A percentile compares a stretch with the other conserved stretches of the same genome.
phyloP scores from a whole-genome alignment of 2,329 filamentous ascomycete genomes.

The Colletotrichum falcatum region DNA sequence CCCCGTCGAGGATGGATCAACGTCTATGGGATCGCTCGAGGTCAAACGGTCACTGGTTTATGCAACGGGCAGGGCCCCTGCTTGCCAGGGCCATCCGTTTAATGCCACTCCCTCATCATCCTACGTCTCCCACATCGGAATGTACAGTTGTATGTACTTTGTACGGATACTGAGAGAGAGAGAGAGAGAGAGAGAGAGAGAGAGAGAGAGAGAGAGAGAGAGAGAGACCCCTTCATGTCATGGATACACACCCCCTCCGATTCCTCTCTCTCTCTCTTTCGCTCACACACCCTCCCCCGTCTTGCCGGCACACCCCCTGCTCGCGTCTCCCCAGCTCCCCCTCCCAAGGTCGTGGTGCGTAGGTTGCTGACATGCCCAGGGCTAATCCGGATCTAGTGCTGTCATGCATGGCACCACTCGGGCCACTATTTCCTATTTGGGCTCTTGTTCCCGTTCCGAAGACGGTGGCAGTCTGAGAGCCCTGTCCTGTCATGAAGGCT shows the following conservation, averaged over 20 bases:
- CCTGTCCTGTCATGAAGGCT: conserved; percentile 48
- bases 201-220: too few species aligned
- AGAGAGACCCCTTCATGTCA: conserved; percentile 38
- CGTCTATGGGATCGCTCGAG: conserved; percentile 52
- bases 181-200: too few species aligned
- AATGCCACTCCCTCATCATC: conserved; percentile 16
- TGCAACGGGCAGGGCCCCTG: conserved; percentile 40
- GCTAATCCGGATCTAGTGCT: conserved; percentile 40
- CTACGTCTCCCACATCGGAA: conserved; percentile 28
- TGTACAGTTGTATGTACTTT: conserved; percentile 12
- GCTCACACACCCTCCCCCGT: background rate
- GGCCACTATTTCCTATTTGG: conserved; percentile 46
- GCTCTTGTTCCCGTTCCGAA: conserved; percentile 46
- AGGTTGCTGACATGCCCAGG: conserved; percentile 20
- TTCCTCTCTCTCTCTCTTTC: background rate
- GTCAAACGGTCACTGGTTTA: conserved; percentile 54
- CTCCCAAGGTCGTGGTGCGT: conserved; percentile 39
- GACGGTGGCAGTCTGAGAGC: conserved; percentile 42
- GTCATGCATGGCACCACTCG: conserved; percentile 42
- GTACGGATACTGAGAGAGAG: too few species aligned
- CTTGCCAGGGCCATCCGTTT: conserved; percentile 24
- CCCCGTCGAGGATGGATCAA: conserved; percentile 48
- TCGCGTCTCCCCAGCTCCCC: conserved; percentile 19
- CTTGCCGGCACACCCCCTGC: conserved; percentile 26
- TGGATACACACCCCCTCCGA: conserved; percentile 41